These are phyloP conservation scores for Acidomyces sp. DNA, from an alignment of 495 filamentous ascomycete species.

Conservation along the genomic window DNA sequence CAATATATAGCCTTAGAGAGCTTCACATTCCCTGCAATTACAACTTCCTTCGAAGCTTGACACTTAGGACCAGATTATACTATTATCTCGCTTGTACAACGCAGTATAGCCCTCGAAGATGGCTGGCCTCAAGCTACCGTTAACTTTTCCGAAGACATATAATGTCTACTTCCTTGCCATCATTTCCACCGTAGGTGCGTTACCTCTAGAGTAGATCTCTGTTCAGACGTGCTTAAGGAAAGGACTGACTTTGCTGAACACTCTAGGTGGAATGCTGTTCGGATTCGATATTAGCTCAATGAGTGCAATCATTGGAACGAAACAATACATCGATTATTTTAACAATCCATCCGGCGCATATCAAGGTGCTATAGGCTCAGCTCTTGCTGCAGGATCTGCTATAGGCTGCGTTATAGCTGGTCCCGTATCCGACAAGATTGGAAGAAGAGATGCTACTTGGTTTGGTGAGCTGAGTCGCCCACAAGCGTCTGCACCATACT, in stretches of 20 bases:
- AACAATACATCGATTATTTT: constrained; percentile 57
- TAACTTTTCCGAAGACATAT: constrained; percentile 39
- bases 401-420: constrained; percentile 51
- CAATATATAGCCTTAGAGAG: no score
- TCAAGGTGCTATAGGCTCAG: constrained; percentile 53
- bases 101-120: no score
- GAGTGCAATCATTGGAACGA: constrained; percentile 56
- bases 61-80: no score
- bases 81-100: no score
- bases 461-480: constrained; percentile 5
- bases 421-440: constrained; percentile 50
- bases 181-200: constrained; percentile 47
- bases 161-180: constrained; percentile 52
- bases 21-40: no score
- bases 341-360: constrained; percentile 47
- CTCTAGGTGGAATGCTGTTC: no score
- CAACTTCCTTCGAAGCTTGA: no score
- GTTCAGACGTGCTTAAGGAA: no score
- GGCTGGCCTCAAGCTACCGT: constrained; percentile 1
- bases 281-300: constrained; percentile 36
- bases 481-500: no score
- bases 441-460: constrained; percentile 47
- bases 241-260: no score
- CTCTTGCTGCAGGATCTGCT: constrained; percentile 56
- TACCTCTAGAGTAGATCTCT: no score